phyloP scores from a whole-genome alignment of 1,284 basidiomycete species.

The Ustilago bromivora region DNA sequence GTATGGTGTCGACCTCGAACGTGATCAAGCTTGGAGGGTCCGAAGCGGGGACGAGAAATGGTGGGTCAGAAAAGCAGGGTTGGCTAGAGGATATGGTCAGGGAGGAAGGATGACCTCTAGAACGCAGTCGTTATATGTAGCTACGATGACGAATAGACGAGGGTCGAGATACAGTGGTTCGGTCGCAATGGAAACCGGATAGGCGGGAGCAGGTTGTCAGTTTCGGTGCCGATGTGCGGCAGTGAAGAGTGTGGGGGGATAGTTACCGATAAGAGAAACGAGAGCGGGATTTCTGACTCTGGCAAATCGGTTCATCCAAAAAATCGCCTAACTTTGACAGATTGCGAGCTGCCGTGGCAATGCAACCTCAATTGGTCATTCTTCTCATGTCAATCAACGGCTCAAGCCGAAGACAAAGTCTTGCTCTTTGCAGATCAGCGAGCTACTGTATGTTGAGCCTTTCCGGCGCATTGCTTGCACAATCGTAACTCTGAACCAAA shows the following conservation, averaged over 20 bases:
- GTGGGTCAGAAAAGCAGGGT: neutral
- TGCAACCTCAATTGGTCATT: neutral
- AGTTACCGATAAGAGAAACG: slow-evolving; percentile 4
- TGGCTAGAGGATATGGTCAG: neutral
- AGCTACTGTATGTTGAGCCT: neutral
- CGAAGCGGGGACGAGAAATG: neutral
- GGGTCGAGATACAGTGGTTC: slow-evolving; percentile 10
- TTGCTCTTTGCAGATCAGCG: neutral
- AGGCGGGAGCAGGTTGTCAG: slow-evolving; percentile 1
- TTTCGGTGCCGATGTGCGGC: neutral
- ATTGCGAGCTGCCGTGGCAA: neutral
- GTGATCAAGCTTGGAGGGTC: neutral
- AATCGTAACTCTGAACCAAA: neutral
- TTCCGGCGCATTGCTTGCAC: neutral
- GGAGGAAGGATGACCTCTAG: neutral
- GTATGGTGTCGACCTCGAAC: slow-evolving; percentile 1
- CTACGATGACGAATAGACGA: slow-evolving; percentile 6
- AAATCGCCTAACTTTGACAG: neutral
- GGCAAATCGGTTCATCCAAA: neutral
- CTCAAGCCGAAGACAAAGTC: slow-evolving; percentile 1
- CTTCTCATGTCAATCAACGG: neutral
- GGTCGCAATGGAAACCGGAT: slow-evolving; percentile 2
- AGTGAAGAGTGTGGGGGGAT: neutral
- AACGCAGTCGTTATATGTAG: slow-evolving; percentile 10
- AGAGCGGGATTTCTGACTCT: slow-evolving; percentile 3